These are phyloP conservation scores for Lupinus albus DNA, from an alignment of 306 rosid genomes.

Conservation along the genomic window DNA sequence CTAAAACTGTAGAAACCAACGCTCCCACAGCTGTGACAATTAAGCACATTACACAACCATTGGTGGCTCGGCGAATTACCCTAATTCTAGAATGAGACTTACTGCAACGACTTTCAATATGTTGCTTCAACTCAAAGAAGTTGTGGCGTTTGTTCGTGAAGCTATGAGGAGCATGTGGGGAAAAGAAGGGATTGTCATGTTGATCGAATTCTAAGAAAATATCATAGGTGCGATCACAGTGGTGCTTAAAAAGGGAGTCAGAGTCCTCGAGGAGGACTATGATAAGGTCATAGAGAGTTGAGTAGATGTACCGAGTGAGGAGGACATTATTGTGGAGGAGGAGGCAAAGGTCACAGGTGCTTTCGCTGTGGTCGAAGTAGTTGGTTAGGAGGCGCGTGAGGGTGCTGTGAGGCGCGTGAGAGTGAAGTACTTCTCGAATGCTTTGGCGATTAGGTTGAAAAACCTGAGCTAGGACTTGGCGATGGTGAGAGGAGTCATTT, in stretches of 20 bases:
- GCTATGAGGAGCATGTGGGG: conserved; percentile 41
- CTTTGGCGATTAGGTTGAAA: conserved; percentile 60
- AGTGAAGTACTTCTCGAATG: conserved; percentile 53
- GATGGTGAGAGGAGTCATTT: conserved; percentile 36
- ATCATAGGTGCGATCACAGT: conserved; percentile 52
- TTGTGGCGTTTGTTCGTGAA: conserved; percentile 42
- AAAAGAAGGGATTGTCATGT: conserved; percentile 56
- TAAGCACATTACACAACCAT: conserved; percentile 42
- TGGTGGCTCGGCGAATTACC: conserved; percentile 43
- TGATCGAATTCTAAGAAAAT: conserved; percentile 51
- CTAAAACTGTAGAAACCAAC: neutral
- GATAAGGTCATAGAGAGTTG: conserved; percentile 54
- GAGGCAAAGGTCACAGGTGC: conserved; percentile 56
- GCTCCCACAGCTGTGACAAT: conserved; percentile 39
- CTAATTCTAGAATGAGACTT: conserved; percentile 54
- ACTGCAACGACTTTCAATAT: conserved; percentile 55
- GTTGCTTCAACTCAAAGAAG: conserved; percentile 50
- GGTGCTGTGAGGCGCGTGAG: conserved; percentile 34
- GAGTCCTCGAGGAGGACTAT: conserved; percentile 39
- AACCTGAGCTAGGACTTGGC: conserved; percentile 42
- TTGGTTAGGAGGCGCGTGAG: conserved; percentile 55
- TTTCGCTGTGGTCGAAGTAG: conserved; percentile 68
- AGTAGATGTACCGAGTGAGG: conserved; percentile 44
- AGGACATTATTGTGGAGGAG: conserved; percentile 45
- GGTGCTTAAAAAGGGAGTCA: conserved; percentile 38